Conservation (phyloP, 495 filamentous ascomycete species). For the Penicillium tannophilum region DNA sequence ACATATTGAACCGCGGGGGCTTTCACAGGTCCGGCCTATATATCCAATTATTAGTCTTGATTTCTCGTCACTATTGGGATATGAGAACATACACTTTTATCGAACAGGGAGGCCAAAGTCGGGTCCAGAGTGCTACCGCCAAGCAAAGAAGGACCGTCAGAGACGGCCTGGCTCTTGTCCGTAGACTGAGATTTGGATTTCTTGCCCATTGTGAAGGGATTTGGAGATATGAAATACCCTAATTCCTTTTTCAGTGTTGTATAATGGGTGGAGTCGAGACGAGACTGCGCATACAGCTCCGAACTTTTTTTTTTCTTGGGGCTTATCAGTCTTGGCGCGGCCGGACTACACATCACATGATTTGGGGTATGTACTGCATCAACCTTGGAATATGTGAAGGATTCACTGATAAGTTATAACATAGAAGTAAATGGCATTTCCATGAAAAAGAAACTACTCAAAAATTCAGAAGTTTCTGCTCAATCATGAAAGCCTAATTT, state of each 20-base stretch:
- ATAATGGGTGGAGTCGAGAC: constrained; percentile 16
- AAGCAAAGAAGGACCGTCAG: constrained; percentile 37
- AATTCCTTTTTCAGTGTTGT: neutral
- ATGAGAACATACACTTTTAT: constrained; percentile 68
- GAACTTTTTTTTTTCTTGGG: constrained; percentile 34
- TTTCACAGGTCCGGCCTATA: constrained; percentile 70
- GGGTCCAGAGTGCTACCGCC: constrained; percentile 64
- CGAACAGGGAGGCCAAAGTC: constrained; percentile 75
- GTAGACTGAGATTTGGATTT: constrained; percentile 42
- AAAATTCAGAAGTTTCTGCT: too few species aligned
- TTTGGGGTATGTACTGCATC: constrained; percentile 1
- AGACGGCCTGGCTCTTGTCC: constrained; percentile 22
- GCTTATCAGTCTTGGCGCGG: constrained; percentile 35
- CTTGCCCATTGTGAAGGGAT: constrained; percentile 40
- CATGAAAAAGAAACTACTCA: too few species aligned
- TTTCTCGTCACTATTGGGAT: neutral
- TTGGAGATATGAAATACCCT: constrained; percentile 3
- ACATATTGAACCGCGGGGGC: constrained; percentile 54
- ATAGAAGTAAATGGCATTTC: too few species aligned
- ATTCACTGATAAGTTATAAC: neutral
- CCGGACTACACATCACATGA: constrained; percentile 29
- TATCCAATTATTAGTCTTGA: neutral
- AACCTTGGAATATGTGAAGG: neutral
- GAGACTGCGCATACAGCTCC: constrained; percentile 21
- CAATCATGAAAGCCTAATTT: too few species aligned